Evolutionary conservation across 352 stramenopile species (phyloP).

Genomic region (Halophytophthora batemanensis): DNA sequence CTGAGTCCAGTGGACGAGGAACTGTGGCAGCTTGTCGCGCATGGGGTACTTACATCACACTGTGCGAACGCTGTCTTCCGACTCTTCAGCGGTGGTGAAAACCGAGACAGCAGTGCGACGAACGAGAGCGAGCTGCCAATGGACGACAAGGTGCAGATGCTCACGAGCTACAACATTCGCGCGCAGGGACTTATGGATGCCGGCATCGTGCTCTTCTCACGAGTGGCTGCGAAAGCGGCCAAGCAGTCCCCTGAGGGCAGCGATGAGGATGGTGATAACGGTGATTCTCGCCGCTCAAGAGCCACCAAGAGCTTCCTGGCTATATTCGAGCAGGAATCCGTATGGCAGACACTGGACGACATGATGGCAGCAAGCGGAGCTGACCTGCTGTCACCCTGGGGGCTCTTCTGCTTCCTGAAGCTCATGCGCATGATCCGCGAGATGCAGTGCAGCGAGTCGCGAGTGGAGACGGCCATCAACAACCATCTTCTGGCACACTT

Average conservation of each 20-base stretch:
- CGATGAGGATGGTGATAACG: not conserved
- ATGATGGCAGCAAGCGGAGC: constrained; percentile 49
- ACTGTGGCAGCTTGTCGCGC: constrained; percentile 48
- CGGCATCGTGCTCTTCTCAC: constrained; percentile 60
- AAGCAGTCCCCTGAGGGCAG: constrained; percentile 14
- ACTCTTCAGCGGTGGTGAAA: constrained; percentile 48
- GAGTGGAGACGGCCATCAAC: constrained; percentile 51
- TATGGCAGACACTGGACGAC: constrained; percentile 51
- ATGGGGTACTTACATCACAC: constrained; percentile 32
- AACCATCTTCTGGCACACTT: constrained; percentile 53
- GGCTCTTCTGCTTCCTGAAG: constrained; percentile 83
- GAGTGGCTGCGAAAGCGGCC: constrained; percentile 52
- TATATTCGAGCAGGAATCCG: constrained; percentile 34
- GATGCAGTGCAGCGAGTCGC: constrained; percentile 41
- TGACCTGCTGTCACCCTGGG: constrained; percentile 77
- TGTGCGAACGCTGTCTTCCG: constrained; percentile 40
- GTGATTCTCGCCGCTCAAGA: constrained; percentile 6
- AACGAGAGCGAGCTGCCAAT: not conserved
- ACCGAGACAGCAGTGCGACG: constrained; percentile 14
- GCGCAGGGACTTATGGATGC: constrained; percentile 63
- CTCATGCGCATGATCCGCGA: constrained; percentile 73
- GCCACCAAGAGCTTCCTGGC: constrained; percentile 40
- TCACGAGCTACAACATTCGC: constrained; percentile 68
- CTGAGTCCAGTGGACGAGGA: constrained; percentile 27
- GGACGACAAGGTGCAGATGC: constrained; percentile 38